Evolutionary conservation across 306 rosid species (phyloP).

Genomic region (Quercus agrifolia): DNA sequence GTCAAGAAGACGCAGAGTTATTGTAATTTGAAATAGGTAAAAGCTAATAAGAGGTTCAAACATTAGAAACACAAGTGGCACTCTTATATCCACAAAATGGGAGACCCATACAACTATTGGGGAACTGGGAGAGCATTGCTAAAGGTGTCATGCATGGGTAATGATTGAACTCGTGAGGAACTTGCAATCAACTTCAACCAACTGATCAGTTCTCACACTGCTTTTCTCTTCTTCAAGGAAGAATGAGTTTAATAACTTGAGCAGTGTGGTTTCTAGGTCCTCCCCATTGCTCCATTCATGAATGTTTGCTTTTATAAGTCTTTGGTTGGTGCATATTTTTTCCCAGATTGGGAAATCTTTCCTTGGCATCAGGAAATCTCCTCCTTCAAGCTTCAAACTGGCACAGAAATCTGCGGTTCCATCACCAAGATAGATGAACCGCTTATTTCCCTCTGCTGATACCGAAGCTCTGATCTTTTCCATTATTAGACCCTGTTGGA

Average conservation of each 20-base stretch:
- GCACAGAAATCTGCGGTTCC: conserved; percentile 66
- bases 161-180: conserved; percentile 1
- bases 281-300: conserved; percentile 44
- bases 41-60: too few relatives aligned
- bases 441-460: conserved; percentile 31
- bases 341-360: conserved; percentile 44
- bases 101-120: background rate
- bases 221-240: background rate
- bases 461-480: conserved; percentile 42
- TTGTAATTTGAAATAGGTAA: too few relatives aligned
- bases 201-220: background rate
- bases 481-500: conserved; percentile 42
- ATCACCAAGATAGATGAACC: conserved; percentile 59
- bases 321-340: conserved; percentile 37
- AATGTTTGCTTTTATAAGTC: conserved; percentile 41
- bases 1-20: too few relatives aligned
- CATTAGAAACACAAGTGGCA: too few relatives aligned
- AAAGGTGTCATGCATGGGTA: too few relatives aligned
- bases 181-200: conserved; percentile 18
- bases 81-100: too few relatives aligned
- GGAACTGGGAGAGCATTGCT: conserved; percentile 17
- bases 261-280: conserved; percentile 11
- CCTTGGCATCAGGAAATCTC: conserved; percentile 57
- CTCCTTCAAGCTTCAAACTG: conserved; percentile 55
- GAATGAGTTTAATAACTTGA: background rate